Evolutionary conservation across 2,329 filamentous ascomycete species (phyloP), one percentile per base, ranked within the genome.

Genomic region (Fusarium incarnatum): DNA sequence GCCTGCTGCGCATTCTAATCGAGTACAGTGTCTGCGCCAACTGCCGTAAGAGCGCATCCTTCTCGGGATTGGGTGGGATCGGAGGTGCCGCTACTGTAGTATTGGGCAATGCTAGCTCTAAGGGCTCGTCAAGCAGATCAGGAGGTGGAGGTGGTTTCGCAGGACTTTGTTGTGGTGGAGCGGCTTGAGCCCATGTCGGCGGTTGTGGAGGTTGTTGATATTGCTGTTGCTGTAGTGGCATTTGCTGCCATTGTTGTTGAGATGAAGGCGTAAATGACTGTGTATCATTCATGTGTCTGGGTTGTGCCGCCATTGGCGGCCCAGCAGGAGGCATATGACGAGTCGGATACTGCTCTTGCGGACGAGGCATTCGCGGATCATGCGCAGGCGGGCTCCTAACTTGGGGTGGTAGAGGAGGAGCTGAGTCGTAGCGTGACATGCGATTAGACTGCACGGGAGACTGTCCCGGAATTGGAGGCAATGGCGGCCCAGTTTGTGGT

Each of bases 61-160:
- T 98, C 80, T 98, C 94, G 1, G 96, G 96, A 75, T 99, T 99
- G 0, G 94, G 94, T 0, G 96, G 95, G 32, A 98, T 94, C 0
- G 95, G 94, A 1, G 96, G 95, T 1, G 94, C 89, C 8, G 91
- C 86, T 10, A 89, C 77, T 23, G 85, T 82, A 1, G 83, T 81
- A 6, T 83, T 80, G 4, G 87, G 84, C 15, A 87, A 81, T 18
- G 83, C 74, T 25, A 88, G 79, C 12, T 84, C 84, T 16, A 89
- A 79, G 32, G 88, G 87, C 56, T 87, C 86, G 66, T 89, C 87
- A 72, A 90, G 84, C 27, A 82, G 72, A 75, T 90, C 87, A 3
- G 81, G 86, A 27, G 79, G 85, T 27, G 80, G 84, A 57, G 77
- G 78, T 37, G 76, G 68, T 18, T 68, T 70, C 10, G 66, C 54